A percentile compares a stretch with the other conserved stretches of the same genome.
These are phyloP conservation scores for Alopecurus myosuroides DNA, from an alignment of 176 grass and related monocot genomes.

Conservation along the genomic window DNA sequence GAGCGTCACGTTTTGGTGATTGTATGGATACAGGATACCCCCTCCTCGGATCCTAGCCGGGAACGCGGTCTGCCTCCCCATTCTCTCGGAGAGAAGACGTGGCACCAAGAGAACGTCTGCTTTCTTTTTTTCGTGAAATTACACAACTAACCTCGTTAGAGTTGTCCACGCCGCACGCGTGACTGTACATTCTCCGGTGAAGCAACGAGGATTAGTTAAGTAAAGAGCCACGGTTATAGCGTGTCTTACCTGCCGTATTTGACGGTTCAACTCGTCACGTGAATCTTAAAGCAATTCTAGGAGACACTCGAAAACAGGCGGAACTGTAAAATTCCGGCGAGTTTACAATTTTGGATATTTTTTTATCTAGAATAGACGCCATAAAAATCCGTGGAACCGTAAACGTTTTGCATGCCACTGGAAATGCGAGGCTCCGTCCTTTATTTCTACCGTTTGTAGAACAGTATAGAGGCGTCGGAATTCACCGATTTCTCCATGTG, in stretches of 20 bases:
- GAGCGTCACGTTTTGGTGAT: neutral
- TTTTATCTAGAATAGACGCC: no score
- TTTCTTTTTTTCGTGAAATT: neutral
- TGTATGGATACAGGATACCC: neutral
- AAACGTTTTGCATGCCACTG: no score
- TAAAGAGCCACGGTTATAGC: neutral
- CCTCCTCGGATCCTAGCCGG: neutral
- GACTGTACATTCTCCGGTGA: neutral
- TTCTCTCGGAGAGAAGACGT: constrained; percentile 5
- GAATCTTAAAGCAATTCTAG: no score
- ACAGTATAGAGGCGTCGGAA: no score
- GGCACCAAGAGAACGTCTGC: neutral
- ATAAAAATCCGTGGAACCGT: no score
- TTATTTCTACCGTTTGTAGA: no score
- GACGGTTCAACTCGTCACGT: no score
- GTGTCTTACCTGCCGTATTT: neutral
- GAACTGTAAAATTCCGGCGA: no score
- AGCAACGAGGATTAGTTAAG: neutral
- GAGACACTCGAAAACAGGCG: no score
- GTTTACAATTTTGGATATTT: no score
- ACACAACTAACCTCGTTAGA: neutral
- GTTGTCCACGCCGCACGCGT: neutral
- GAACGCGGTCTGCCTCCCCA: neutral
- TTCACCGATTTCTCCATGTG: no score
- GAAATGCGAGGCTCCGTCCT: no score